These are phyloP conservation scores for Sporobolomyces roseus DNA, from an alignment of 768 basidiomycete species.

Conservation along the genomic window DNA sequence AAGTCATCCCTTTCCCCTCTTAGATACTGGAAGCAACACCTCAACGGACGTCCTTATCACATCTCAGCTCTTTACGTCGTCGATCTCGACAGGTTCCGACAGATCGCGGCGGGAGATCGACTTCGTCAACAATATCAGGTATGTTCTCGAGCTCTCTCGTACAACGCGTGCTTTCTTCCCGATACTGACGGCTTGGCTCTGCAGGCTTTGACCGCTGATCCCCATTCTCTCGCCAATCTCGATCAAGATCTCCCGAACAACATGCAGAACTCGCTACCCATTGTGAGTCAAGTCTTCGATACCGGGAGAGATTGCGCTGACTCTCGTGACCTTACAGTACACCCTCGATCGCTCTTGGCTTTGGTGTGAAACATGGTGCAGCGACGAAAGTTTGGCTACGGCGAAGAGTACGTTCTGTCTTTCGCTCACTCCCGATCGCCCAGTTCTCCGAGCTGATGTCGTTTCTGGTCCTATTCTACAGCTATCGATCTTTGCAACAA, in stretches of 20 bases:
- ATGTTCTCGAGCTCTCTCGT: no score
- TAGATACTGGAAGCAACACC: constrained; percentile 67
- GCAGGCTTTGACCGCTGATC: constrained; percentile 77
- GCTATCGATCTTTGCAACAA: constrained; percentile 80
- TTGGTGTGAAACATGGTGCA: constrained; percentile 99
- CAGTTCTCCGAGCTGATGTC: constrained; percentile 41
- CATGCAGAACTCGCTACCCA: constrained; percentile 84
- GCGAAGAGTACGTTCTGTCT: constrained; percentile 21
- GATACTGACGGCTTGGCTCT: neutral
- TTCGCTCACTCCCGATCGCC: neutral
- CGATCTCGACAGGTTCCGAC: constrained; percentile 89
- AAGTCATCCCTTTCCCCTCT: neutral
- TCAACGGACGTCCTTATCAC: constrained; percentile 81
- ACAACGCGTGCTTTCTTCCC: no score
- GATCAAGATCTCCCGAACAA: constrained; percentile 99
- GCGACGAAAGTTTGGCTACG: constrained; percentile 24
- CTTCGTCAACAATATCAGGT: constrained; percentile 82
- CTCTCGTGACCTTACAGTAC: constrained; percentile 54
- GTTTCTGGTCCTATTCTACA: neutral
- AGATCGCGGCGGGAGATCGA: constrained; percentile 70
- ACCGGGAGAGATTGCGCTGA: neutral
- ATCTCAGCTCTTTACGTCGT: constrained; percentile 98
- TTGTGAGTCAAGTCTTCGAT: constrained; percentile 59
- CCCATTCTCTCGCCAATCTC: constrained; percentile 85
- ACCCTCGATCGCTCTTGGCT: constrained; percentile 91